Percentiles rank a stretch among this genome's conserved stretches.
phyloP scores from a whole-genome alignment of 176 grass and related monocot genomes.

The Poa pratensis region DNA sequence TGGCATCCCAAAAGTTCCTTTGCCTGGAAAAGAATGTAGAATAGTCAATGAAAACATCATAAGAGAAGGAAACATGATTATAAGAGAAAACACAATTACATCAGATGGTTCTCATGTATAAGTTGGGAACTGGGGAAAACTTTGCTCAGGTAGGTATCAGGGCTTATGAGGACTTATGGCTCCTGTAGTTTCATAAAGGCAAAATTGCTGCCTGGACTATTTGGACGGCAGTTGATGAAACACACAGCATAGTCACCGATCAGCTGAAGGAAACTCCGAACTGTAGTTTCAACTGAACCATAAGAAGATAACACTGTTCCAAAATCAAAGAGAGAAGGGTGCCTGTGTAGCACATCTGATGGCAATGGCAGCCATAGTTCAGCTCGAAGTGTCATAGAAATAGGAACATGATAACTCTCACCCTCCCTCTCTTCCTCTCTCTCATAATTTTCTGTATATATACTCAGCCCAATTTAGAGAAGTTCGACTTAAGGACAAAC shows the following conservation, averaged over 20 bases:
- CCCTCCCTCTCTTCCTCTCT: background rate
- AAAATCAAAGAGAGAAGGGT: background rate
- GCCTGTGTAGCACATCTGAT: background rate
- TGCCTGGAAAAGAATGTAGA: slow-evolving; percentile 43
- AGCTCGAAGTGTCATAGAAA: background rate
- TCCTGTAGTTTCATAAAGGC: background rate
- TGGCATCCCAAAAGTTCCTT: slow-evolving; percentile 63
- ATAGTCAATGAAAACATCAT: background rate
- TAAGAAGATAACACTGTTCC: background rate
- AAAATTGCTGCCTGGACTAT: background rate
- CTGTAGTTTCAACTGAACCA: background rate
- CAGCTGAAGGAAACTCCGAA: background rate
- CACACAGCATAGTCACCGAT: background rate
- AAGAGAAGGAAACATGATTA: no score
- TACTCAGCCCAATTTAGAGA: background rate
- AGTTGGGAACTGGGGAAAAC: no score
- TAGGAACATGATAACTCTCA: background rate
- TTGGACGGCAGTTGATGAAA: background rate
- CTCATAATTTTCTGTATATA: background rate
- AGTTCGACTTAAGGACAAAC: background rate
- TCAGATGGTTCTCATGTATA: no score
- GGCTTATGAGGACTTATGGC: background rate
- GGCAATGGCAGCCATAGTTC: background rate
- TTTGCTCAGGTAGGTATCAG: background rate
- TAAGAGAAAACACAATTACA: no score